Base-by-base conservation (phyloP, 306 rosid genomes). In the Rosa chinensis region DNA sequence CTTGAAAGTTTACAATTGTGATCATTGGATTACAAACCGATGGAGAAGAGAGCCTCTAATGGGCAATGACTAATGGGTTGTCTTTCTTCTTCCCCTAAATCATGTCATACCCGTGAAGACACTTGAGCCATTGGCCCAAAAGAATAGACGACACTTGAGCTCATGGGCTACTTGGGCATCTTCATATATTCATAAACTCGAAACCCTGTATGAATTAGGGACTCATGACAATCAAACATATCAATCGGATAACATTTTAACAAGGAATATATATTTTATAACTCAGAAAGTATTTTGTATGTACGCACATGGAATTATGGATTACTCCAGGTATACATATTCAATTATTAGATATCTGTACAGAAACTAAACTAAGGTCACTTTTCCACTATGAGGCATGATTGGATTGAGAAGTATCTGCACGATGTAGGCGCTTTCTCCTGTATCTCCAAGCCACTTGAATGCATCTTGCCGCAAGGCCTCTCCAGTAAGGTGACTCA, bases 381-480 rank as follows among this genome's bases (percentile, higher is more conserved):
- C 17, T 21, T 10, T 25, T 63, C 39, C 16, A 28, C 44, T 72
- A 37, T 21, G 13, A 72, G 21, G 62, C 3, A 32, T 56, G 16
- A 21, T 47, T 12, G 35, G 82, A 78, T 40, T 73, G 67, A 8
- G 86, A 59, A 73, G 84, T 77, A 63, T 84, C 76, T 17, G 72
- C 91, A 11, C 90, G 94, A 42, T 50, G 70, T 12, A 85, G 86
- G 73, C 92, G 48, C 76, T 85, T 93, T 81, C 59, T 83, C 76
- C 92, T n/a, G 81, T 91, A 89, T 82, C 92, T 85, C 96, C 94
- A 93, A 23, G 94, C 89, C 50, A 91, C 96, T 79, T 91, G 97
- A 80, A 93, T 91, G 73, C 88, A 86, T 9, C 64, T 68, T 58
- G 96, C 92, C 5, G 94, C 97, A 47, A 87, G 82, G 70, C 87